phyloP scores from a whole-genome alignment of 352 stramenopile genomes.

The Phytopythium kandeliae region DNA sequence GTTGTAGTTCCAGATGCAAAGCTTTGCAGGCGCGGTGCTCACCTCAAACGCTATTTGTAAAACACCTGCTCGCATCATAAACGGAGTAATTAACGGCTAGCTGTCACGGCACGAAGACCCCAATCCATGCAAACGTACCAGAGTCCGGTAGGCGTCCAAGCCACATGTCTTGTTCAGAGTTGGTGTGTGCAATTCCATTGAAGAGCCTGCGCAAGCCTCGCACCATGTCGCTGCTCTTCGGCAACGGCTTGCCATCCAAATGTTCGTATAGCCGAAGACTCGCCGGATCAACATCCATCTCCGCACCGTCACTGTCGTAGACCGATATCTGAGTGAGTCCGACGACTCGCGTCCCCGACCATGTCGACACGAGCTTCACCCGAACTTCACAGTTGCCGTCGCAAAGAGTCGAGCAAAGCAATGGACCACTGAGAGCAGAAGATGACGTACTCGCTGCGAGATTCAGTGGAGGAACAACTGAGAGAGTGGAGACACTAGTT shows the following conservation, averaged over 20 bases:
- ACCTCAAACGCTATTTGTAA: conserved; percentile 58
- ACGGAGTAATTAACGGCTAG: too few species aligned
- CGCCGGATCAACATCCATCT: conserved; percentile 37
- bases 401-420: neutral
- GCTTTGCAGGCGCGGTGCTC: conserved; percentile 32
- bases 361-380: conserved; percentile 68
- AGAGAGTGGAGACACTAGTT: neutral
- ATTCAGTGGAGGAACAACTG: conserved; percentile 23
- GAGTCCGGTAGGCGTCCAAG: conserved; percentile 52
- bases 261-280: conserved; percentile 54
- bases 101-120: too few species aligned
- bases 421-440: neutral
- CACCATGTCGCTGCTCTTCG: conserved; percentile 67
- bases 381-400: conserved; percentile 27
- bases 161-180: conserved; percentile 74
- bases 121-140: conserved; percentile 26
- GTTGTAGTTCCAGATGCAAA: conserved; percentile 84
- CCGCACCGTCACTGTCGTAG: conserved; percentile 56
- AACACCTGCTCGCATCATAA: conserved; percentile 15
- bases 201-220: conserved; percentile 46
- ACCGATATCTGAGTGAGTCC: conserved; percentile 61
- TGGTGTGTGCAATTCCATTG: conserved; percentile 56
- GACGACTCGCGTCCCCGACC: conserved; percentile 48
- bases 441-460: conserved; percentile 3
- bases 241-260: conserved; percentile 30